Evolutionary conservation across 1,284 basidiomycete species (phyloP).

Genomic region (Ganoderma sinense): DNA sequence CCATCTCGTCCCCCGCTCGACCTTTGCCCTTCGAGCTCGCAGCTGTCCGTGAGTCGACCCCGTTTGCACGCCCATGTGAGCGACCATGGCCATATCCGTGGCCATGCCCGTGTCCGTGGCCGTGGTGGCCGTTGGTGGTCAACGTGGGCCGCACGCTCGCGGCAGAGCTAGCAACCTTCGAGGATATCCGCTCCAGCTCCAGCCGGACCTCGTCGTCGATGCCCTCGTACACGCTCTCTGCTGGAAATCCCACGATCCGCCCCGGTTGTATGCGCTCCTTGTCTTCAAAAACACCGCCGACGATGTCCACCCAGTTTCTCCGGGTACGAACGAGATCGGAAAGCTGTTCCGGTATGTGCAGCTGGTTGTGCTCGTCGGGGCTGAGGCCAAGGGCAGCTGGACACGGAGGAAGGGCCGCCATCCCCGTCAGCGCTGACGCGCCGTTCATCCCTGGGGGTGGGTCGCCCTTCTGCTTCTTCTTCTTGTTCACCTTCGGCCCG

Average conservation of each 20-base stretch:
- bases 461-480: conserved; percentile 68
- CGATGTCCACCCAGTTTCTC: conserved; percentile 74
- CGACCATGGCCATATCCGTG: neutral
- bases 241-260: conserved; percentile 77
- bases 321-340: conserved; percentile 75
- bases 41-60: conserved; percentile 39
- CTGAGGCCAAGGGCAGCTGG: conserved; percentile 73
- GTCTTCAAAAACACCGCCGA: conserved; percentile 72
- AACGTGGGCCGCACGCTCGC: conserved; percentile 2
- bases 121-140: conserved; percentile 4
- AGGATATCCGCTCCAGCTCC: conserved; percentile 45
- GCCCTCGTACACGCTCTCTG: conserved; percentile 76
- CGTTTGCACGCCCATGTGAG: conserved; percentile 18
- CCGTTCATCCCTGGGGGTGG: conserved; percentile 50
- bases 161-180: conserved; percentile 13
- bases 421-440: conserved; percentile 30
- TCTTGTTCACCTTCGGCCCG: conserved; percentile 68
- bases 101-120: neutral
- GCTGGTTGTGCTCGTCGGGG: conserved; percentile 68
- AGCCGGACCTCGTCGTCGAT: conserved; percentile 66
- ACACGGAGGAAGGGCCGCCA: conserved; percentile 49
- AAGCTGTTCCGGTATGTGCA: conserved; percentile 77
- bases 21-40: conserved; percentile 48
- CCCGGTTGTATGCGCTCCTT: conserved; percentile 71
- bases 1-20: conserved; percentile 33